Evolutionary conservation across 129 eudicot species (phyloP), one percentile per base, ranked within the genome.

Genomic region (Pittosporum tobira): DNA sequence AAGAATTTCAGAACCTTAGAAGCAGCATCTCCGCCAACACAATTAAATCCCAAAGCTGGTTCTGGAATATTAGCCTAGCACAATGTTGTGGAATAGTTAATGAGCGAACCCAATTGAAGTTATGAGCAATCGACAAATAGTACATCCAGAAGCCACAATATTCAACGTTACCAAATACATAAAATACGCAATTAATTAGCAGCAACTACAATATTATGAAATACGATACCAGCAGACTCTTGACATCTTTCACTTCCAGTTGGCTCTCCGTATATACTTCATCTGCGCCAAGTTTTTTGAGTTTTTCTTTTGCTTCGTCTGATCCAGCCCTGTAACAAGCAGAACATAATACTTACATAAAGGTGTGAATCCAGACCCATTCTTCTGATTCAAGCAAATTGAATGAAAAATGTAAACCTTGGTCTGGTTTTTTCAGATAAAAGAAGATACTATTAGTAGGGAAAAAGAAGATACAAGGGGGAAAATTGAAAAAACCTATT

Each of bases 11-110:
- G 85, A 74, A 93, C 94, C 78, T 83, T 20, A 11, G 96, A 75
- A 64, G 99, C 94, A 66, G 96, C 90, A 79, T 81, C 81, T 66
- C 99, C 99, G n/a, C 99, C 99, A 81, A 93, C 85, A 75, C 99
- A 93, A 57, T 93, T 93, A 31, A 93, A 93, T 61, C 99, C 99
- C 21, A 93, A 57, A 28, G 70, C 76, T 38, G 99, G 99, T 77
- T 81, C 91, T 40, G 94, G 88, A 69, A 81, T 65, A 74, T 72
- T 65, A 61, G 61, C 83, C 98, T 90, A 63, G 24, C 44, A 72
- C 51, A 70, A 21, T 49, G 30, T 37, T 23, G 49, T 51, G 47
- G 5, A 34, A 46, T 43, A 6, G 12, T 57, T 37, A 12, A 48
- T 5, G 48, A 22, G n/a, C 8, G 4, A 36, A 49, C 20, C 58